Evolutionary conservation across 2,329 filamentous ascomycete species (phyloP).

Genomic region (Fusarium begoniae): DNA sequence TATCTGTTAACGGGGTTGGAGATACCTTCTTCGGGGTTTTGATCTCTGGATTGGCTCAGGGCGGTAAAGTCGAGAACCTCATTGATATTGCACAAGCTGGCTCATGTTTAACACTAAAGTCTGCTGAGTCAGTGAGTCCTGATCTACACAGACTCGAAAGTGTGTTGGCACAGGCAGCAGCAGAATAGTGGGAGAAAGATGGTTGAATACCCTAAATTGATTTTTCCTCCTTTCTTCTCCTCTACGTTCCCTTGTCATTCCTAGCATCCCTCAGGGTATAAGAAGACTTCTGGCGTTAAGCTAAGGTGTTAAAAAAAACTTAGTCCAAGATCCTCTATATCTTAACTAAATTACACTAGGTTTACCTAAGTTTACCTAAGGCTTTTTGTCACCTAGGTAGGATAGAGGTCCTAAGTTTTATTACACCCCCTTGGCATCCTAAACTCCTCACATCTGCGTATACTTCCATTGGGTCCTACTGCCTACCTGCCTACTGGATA

Average conservation of each 20-base stretch:
- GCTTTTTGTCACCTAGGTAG: too few species aligned
- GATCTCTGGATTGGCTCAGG: conserved; percentile 77
- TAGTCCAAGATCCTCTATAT: too few species aligned
- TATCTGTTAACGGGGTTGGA: conserved; percentile 93
- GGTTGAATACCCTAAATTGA: neutral
- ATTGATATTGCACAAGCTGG: conserved; percentile 85
- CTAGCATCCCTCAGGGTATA: too few species aligned
- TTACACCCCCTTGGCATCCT: neutral
- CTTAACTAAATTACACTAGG: too few species aligned
- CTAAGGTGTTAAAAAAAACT: too few species aligned
- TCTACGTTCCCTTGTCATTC: neutral
- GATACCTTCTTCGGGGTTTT: conserved; percentile 91
- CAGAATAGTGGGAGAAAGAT: neutral
- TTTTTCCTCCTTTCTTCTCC: neutral
- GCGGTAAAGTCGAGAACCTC: conserved; percentile 65
- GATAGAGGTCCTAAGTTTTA: too few species aligned
- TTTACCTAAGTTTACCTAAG: too few species aligned
- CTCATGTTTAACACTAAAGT: conserved; percentile 80
- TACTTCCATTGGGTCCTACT: neutral
- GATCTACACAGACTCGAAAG: conserved; percentile 58
- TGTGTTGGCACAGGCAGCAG: conserved; percentile 46
- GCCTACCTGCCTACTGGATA: neutral
- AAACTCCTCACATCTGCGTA: neutral
- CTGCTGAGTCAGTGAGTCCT: conserved; percentile 75
- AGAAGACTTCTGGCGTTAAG: too few species aligned